Conservation (phyloP, 169 alveolate species). For the Perkinsus olseni region DNA sequence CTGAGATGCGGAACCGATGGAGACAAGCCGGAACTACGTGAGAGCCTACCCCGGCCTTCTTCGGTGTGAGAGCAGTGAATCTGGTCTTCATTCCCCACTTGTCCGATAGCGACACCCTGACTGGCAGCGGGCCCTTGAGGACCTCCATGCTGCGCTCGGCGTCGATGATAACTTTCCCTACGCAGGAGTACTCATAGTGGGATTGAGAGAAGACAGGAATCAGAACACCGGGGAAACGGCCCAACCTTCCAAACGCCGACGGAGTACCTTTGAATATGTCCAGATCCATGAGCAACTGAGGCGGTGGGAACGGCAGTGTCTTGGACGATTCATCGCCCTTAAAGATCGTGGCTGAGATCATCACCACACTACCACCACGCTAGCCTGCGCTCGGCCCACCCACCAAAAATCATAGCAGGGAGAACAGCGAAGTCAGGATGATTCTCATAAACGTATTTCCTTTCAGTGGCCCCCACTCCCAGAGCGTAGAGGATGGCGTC, state of each 20-base stretch:
- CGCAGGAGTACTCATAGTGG: not conserved
- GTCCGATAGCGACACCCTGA: not conserved
- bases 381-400: not conserved
- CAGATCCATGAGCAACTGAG: not conserved
- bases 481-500: not conserved
- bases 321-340: not conserved
- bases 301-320: not conserved
- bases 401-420: not conserved
- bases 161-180: not conserved
- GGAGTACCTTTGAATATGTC: not conserved
- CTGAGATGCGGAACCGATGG: not conserved
- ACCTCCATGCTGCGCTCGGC: slow-evolving; percentile 4
- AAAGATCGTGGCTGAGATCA: not conserved
- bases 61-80: not conserved
- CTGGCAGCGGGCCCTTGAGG: not conserved
- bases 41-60: not conserved
- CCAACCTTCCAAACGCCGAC: no score
- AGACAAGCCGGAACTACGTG: not conserved
- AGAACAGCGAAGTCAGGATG: not conserved
- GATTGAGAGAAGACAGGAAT: no score
- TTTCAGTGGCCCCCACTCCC: not conserved
- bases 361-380: not conserved
- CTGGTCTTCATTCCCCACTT: not conserved
- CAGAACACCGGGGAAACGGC: no score
- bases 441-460: not conserved